These are phyloP conservation scores for Apiospora arundinis DNA, from an alignment of 2,329 filamentous ascomycete genomes.

Conservation along the genomic window DNA sequence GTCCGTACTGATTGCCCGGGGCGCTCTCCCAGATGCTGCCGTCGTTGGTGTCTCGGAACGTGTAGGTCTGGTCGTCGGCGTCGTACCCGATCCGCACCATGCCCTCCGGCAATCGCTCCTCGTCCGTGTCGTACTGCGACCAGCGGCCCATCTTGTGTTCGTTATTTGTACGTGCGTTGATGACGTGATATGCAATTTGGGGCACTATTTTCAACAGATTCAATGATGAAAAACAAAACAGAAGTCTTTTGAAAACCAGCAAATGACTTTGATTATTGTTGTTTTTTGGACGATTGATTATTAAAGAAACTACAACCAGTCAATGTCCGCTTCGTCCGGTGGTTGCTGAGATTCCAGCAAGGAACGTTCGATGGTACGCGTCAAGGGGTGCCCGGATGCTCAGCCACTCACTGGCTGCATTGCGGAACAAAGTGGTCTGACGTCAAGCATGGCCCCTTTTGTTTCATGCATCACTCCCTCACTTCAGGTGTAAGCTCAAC, in stretches of 20 bases:
- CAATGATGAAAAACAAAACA: background rate
- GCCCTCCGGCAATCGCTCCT: slow-evolving; percentile 54
- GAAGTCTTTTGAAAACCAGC: background rate
- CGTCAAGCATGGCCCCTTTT: slow-evolving; percentile 14
- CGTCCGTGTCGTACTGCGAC: slow-evolving; percentile 47
- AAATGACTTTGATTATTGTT: background rate
- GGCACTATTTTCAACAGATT: background rate
- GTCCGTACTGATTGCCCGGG: slow-evolving; percentile 52
- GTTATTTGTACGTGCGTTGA: background rate
- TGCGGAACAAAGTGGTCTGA: slow-evolving; percentile 11
- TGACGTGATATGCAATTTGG: background rate
- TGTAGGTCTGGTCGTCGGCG: slow-evolving; percentile 54
- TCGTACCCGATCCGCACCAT: slow-evolving; percentile 58
- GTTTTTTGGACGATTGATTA: background rate
- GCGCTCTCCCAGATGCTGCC: slow-evolving; percentile 53
- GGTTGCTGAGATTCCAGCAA: background rate
- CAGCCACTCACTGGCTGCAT: slow-evolving; percentile 8
- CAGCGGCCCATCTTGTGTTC: slow-evolving; percentile 38
- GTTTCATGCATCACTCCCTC: slow-evolving; percentile 9
- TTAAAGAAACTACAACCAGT: background rate
- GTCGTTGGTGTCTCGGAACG: slow-evolving; percentile 48
- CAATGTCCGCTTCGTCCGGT: background rate
- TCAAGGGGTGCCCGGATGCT: background rate
- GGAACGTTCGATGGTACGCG: slow-evolving; percentile 15
- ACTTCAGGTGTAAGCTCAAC: background rate